Evolutionary conservation across 345 rosid species (phyloP), one percentile per base, ranked within the genome.

Genomic region (Bruguiera parviflora): DNA sequence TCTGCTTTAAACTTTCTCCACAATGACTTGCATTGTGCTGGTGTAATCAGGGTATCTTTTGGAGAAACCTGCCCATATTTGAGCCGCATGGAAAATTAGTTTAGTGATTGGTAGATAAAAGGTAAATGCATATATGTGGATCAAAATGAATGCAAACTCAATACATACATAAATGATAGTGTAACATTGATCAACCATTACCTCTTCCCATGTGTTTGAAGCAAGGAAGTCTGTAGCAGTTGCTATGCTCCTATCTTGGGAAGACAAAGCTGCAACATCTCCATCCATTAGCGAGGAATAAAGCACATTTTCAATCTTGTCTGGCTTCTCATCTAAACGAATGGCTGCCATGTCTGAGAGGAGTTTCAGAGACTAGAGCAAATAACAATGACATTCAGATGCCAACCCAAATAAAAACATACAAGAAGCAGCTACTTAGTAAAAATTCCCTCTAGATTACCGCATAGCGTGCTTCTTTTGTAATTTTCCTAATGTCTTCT

Each of bases 151-250:
- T 43, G 49, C 49, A 13, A 19, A 56, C 59, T 24, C 28, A 56
- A 64, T 37, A 32, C 57, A 29, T 39, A 31, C 6, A 20, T 7
- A 58, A 15, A 58, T 5, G 4, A 63, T 46, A 52, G 46, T 63
- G 8, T 22, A 47, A 64, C 56, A 37, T 27, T 4, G 63, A 35
- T 53, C 62, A 62, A 65, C 63, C 20, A 53, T 46, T 85, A 90
- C 96, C 88, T 85, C 85, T 64, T 88, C 81, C 96, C 96, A 88
- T 8, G 84, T 71, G 81, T 91, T 82, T 47, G 89, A 86, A 37
- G 88, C 86, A 74, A 88, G 88, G 64, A 86, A 81, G 71, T 90
- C 96, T 1, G 73, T 7, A 51, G 80, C 52, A 71, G 82, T 51
- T 69, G 62, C 84, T 33, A 84, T 3, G 66, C 81, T 75, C 76